These are phyloP conservation scores for Picochlorum sp. DNA, from an alignment of 139 green algal genomes.

Conservation along the genomic window DNA sequence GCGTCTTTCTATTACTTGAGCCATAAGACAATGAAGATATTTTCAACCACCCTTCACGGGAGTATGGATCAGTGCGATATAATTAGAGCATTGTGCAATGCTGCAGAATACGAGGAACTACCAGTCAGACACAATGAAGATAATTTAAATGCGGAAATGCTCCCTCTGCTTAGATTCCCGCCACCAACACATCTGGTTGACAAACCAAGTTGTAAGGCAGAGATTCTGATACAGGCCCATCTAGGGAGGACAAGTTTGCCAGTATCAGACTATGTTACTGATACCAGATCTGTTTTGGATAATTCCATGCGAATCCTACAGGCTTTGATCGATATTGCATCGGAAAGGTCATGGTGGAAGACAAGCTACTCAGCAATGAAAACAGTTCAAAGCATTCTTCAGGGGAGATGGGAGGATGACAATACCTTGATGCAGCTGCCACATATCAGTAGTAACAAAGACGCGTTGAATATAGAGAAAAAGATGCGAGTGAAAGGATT, in stretches of 20 bases:
- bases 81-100: constrained; percentile 60
- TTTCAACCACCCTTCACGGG: constrained; percentile 45
- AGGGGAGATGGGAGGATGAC: constrained; percentile 74
- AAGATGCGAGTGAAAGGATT: constrained; percentile 92
- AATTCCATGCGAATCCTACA: constrained; percentile 82
- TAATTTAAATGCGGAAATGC: constrained; percentile 76
- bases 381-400: constrained; percentile 77
- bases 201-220: constrained; percentile 91
- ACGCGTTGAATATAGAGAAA: constrained; percentile 42
- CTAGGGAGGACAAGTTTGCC: constrained; percentile 67
- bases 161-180: constrained; percentile 42
- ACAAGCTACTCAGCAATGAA: constrained; percentile 65
- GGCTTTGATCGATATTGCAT: constrained; percentile 82
- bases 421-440: constrained; percentile 61
- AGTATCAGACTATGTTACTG: constrained; percentile 91
- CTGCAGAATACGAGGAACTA: constrained; percentile 90
- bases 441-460: neutral
- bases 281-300: constrained; percentile 89
- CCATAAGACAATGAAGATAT: constrained; percentile 73
- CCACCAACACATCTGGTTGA: constrained; percentile 23
- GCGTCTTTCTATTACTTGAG: constrained; percentile 94
- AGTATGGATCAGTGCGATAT: constrained; percentile 47
- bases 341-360: constrained; percentile 70
- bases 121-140: constrained; percentile 98
- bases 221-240: constrained; percentile 91